These are phyloP conservation scores for Spatholobus suberectus DNA, from an alignment of 306 rosid species.

Conservation along the genomic window DNA sequence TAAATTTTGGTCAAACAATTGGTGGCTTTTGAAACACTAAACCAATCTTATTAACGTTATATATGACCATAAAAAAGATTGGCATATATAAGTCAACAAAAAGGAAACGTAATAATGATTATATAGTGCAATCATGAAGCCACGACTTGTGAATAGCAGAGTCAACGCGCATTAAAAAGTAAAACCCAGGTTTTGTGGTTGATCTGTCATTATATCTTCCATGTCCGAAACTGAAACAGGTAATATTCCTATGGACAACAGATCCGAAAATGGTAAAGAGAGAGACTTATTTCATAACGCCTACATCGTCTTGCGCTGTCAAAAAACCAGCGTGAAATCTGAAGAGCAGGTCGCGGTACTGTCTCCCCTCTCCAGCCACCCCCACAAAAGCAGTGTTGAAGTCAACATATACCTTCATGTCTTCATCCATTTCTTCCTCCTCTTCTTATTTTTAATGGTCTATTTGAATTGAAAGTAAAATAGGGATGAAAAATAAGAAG, in stretches of 20 bases:
- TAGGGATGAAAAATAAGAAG: too few relatives aligned
- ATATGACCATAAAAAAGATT: neutral
- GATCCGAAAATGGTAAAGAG: neutral
- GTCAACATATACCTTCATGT: too few relatives aligned
- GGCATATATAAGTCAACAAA: neutral
- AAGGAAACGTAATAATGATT: neutral
- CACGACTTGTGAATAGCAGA: neutral
- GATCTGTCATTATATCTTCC: neutral
- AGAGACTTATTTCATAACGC: too few relatives aligned
- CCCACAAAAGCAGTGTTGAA: too few relatives aligned
- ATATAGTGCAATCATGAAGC: neutral
- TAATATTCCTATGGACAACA: neutral
- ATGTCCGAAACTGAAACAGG: neutral
- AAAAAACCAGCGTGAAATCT: too few relatives aligned
- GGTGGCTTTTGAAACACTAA: neutral
- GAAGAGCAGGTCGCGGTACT: too few relatives aligned
- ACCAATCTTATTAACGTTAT: neutral
- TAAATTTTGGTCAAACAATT: neutral
- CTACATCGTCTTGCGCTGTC: too few relatives aligned
- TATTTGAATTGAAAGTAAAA: too few relatives aligned
- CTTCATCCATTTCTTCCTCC: too few relatives aligned
- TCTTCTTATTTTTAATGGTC: too few relatives aligned
- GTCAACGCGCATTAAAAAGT: slow-evolving; percentile 1
- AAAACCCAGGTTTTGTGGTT: neutral
- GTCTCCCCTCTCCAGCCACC: too few relatives aligned